Conservation (phyloP, 352 stramenopile genomes). For the Phytophthora lateralis region DNA sequence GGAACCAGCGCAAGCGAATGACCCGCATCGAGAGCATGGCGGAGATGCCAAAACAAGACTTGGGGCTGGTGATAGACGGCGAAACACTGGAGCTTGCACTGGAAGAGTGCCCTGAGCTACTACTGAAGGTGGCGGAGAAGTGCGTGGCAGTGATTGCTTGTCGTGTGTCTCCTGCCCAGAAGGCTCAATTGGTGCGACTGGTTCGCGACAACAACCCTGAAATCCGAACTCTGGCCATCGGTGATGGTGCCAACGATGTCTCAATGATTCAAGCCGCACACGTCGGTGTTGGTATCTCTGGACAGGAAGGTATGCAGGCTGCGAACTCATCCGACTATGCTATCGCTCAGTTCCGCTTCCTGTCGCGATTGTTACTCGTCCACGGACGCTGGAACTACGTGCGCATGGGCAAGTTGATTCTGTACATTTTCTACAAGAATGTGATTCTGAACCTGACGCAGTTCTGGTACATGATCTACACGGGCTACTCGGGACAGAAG, state of each 20-base stretch:
- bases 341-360: constrained; percentile 94
- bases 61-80: constrained; percentile 81
- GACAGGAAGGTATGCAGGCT: constrained; percentile 94
- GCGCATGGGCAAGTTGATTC: constrained; percentile 92
- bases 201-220: constrained; percentile 90
- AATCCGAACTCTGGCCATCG: constrained; percentile 90
- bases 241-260: constrained; percentile 96
- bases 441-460: constrained; percentile 95
- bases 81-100: constrained; percentile 82
- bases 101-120: constrained; percentile 71
- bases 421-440: constrained; percentile 97
- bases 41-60: constrained; percentile 44
- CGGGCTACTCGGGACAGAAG: constrained; percentile 88
- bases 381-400: constrained; percentile 95
- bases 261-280: constrained; percentile 95
- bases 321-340: constrained; percentile 95
- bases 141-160: constrained; percentile 94
- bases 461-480: constrained; percentile 95
- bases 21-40: constrained; percentile 78
- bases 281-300: constrained; percentile 93
- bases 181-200: constrained; percentile 91
- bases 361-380: constrained; percentile 91
- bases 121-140: constrained; percentile 79
- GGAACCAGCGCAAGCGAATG: constrained; percentile 36
- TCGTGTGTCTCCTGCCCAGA: constrained; percentile 93